phyloP scores from a whole-genome alignment of 2,329 filamentous ascomycete species.

The Dactylellina haptotyla region DNA sequence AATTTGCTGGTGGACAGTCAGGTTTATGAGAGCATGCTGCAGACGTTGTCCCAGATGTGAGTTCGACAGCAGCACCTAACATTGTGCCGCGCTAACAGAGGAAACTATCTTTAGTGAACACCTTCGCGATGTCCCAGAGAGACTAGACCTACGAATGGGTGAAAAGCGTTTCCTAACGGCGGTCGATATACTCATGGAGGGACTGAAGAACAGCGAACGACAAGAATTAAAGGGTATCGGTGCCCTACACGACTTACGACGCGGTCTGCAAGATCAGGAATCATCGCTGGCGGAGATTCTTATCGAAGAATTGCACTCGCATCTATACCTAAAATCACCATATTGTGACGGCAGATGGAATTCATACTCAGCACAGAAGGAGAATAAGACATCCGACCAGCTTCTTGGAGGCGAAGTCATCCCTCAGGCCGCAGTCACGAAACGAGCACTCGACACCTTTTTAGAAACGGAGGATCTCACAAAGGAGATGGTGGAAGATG shows the following conservation, averaged over 20 bases:
- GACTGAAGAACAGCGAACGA: slow-evolving; percentile 81
- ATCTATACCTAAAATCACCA: slow-evolving; percentile 95
- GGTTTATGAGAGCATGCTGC: slow-evolving; percentile 88
- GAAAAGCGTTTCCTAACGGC: slow-evolving; percentile 95
- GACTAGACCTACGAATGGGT: slow-evolving; percentile 91
- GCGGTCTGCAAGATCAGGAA: slow-evolving; percentile 93
- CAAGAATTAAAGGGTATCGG: slow-evolving; percentile 92
- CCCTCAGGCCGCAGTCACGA: slow-evolving; percentile 33
- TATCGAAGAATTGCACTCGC: slow-evolving; percentile 96
- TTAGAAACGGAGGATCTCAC: slow-evolving; percentile 72
- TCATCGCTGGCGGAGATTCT: slow-evolving; percentile 90
- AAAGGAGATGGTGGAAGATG: slow-evolving; percentile 78
- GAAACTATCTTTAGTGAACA: slow-evolving; percentile 70
- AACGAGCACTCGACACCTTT: slow-evolving; percentile 68
- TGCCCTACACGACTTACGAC: slow-evolving; percentile 82
- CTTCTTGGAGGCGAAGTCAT: slow-evolving; percentile 38
- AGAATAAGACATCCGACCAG: slow-evolving; percentile 48
- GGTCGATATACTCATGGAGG: slow-evolving; percentile 89
- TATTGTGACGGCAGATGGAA: slow-evolving; percentile 98
- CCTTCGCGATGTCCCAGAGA: slow-evolving; percentile 86
- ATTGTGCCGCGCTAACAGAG: neutral
- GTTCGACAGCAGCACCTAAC: slow-evolving; percentile 16
- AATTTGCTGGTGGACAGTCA: slow-evolving; percentile 87
- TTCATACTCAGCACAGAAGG: slow-evolving; percentile 65
- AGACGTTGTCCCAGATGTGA: slow-evolving; percentile 78